Evolutionary conservation across 164 flowering plant species (phyloP).

Genomic region (Liriodendron chinense): DNA sequence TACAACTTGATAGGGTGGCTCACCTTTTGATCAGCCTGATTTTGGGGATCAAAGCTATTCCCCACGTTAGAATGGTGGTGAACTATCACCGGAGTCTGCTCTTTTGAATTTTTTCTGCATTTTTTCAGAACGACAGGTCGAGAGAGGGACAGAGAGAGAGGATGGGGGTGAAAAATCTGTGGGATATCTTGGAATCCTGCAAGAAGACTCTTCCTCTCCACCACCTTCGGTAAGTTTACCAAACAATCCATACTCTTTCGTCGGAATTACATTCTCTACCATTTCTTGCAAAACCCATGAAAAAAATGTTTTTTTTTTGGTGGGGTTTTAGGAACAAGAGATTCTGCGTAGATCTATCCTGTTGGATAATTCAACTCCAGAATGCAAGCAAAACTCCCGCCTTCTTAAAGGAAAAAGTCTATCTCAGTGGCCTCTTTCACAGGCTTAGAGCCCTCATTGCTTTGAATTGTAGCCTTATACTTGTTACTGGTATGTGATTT

Average conservation of each 20-base stretch:
- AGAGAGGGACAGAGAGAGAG: slow-evolving; percentile 9
- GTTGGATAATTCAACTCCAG: slow-evolving; percentile 91
- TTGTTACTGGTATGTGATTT: slow-evolving; percentile 62
- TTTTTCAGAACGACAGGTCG: neutral
- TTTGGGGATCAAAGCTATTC: too few species aligned
- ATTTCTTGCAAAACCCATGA: neutral
- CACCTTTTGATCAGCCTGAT: too few species aligned
- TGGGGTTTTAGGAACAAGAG: slow-evolving; percentile 67
- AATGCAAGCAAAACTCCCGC: slow-evolving; percentile 48
- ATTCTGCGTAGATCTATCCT: slow-evolving; percentile 90
- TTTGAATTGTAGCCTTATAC: slow-evolving; percentile 77
- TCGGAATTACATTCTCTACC: neutral
- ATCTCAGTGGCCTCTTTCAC: slow-evolving; percentile 75
- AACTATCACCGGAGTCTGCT: neutral
- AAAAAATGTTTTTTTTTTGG: neutral
- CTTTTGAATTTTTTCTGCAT: neutral
- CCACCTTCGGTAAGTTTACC: slow-evolving; percentile 72
- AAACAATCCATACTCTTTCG: neutral
- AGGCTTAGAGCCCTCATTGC: slow-evolving; percentile 92
- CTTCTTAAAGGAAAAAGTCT: slow-evolving; percentile 50
- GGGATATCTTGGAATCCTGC: slow-evolving; percentile 96
- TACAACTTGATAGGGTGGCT: too few species aligned
- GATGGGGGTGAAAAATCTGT: slow-evolving; percentile 92
- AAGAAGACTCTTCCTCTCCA: slow-evolving; percentile 85
- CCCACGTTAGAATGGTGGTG: neutral